Evolutionary conservation across 805 yeast genomes (phyloP), one percentile per base, ranked within the genome.

Genomic region (Ogataea chonburiensis): DNA sequence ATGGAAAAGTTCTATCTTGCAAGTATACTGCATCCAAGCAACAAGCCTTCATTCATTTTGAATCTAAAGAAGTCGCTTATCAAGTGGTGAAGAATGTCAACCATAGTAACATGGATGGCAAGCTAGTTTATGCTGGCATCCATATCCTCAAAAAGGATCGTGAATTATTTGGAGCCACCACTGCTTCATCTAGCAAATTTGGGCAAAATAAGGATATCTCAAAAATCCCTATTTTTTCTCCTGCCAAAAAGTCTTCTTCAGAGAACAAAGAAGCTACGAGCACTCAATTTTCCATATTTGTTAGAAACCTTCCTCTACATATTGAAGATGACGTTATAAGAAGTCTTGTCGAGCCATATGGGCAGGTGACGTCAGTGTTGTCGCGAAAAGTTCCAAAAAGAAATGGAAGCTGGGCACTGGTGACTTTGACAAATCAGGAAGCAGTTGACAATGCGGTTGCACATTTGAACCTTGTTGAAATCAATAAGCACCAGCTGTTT

Each of bases 31-130:
- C 46, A 9, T 40, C 38, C 12, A 53, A 52, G 25, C 31, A 37
- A 5, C 53, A 53, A 11, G 70, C 69, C 5, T 70, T 68, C 43
- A 59, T 71, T 3, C 68, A 69, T 12, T 71, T 63, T 47, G 66
- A 64, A 40, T 57, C 55, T 20, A 56, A 59, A 17, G 39, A 49
- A 7, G 65, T 59, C 29, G 67, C 71, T 1, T 46, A 49, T 17
- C 42, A 48, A 4, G 67, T 72, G 9, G 64, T 72, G 13, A 46
- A 56, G 15, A 38, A 43, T 12, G 38, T 45, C 28, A 57, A 58
- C 27, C 47, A 49, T 16, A 42, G 53, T 3, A 31, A 39, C 18
- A 35, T 50, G 43, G 50, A 52, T 23, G 60, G 50, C 4, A 45
- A 42, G 14, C 29, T 37, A 4, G 47, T 56, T 6, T 50, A 42